A percentile compares a stretch with the other conserved stretches of the same genome.
Evolutionary conservation across 371 early-diverging fungal genomes (phyloP).

Genomic region (Parasitella parasitica): DNA sequence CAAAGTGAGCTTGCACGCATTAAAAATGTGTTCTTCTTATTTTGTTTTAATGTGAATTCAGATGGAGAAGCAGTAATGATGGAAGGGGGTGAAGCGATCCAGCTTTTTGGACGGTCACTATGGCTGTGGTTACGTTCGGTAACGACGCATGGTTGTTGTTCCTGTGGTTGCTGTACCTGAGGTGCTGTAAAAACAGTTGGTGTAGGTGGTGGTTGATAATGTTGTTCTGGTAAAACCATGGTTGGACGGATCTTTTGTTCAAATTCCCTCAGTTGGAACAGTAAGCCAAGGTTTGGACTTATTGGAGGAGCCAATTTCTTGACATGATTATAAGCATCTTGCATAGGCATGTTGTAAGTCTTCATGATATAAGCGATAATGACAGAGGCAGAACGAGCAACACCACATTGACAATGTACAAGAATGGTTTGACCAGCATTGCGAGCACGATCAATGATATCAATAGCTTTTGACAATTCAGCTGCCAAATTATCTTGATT

Average conservation of each 20-base stretch:
- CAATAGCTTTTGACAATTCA: slow-evolving; percentile 70
- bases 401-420: slow-evolving; percentile 89
- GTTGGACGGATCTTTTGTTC: slow-evolving; percentile 36
- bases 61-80: neutral
- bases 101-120: slow-evolving; percentile 6
- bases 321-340: slow-evolving; percentile 80
- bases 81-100: neutral
- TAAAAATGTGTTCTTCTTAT: neutral
- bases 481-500: slow-evolving; percentile 64
- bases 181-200: neutral
- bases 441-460: slow-evolving; percentile 69
- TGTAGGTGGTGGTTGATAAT: neutral
- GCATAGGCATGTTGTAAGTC: slow-evolving; percentile 52
- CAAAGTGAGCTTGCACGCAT: neutral
- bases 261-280: slow-evolving; percentile 79
- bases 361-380: slow-evolving; percentile 90
- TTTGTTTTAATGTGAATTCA: slow-evolving; percentile 1
- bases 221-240: neutral
- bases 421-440: slow-evolving; percentile 61
- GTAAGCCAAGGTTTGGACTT: slow-evolving; percentile 78
- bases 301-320: slow-evolving; percentile 69
- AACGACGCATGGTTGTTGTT: neutral
- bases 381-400: slow-evolving; percentile 85
- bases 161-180: neutral
- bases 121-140: neutral